phyloP scores from a whole-genome alignment of 306 rosid genomes.

The Vigna trinervia region DNA sequence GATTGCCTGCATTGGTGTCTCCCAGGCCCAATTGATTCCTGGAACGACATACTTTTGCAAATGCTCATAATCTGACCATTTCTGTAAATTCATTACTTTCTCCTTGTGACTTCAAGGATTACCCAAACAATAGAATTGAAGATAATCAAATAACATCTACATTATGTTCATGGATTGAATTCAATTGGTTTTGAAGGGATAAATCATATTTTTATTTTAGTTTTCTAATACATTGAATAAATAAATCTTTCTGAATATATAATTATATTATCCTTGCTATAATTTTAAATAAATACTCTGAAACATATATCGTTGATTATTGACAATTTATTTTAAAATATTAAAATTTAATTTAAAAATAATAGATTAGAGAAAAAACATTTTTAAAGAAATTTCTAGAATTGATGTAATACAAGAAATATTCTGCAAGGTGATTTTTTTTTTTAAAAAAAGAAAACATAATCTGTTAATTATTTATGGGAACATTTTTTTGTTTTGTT shows the following conservation, averaged over 20 bases:
- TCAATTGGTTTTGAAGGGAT: background rate
- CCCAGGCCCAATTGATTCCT: slow-evolving; percentile 92
- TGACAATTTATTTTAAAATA: no score
- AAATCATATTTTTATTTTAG: background rate
- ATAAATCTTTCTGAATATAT: background rate
- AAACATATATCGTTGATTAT: no score
- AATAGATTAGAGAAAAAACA: no score
- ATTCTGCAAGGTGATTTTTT: no score
- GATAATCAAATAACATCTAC: background rate
- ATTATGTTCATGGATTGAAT: background rate
- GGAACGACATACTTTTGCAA: slow-evolving; percentile 80
- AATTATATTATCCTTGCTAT: background rate
- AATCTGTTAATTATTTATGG: no score
- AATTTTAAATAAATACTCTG: background rate
- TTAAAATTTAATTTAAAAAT: no score
- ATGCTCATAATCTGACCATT: slow-evolving; percentile 44
- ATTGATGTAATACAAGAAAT: no score
- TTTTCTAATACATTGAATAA: background rate
- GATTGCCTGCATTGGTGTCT: slow-evolving; percentile 69
- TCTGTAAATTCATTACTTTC: background rate
- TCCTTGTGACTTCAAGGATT: background rate
- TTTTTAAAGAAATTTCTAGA: no score
- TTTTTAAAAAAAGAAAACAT: no score
- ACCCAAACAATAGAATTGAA: background rate
- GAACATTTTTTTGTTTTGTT: no score